Evolutionary conservation across 2,329 filamentous ascomycete genomes (phyloP).

Genomic region (Aspergillus fischeri): DNA sequence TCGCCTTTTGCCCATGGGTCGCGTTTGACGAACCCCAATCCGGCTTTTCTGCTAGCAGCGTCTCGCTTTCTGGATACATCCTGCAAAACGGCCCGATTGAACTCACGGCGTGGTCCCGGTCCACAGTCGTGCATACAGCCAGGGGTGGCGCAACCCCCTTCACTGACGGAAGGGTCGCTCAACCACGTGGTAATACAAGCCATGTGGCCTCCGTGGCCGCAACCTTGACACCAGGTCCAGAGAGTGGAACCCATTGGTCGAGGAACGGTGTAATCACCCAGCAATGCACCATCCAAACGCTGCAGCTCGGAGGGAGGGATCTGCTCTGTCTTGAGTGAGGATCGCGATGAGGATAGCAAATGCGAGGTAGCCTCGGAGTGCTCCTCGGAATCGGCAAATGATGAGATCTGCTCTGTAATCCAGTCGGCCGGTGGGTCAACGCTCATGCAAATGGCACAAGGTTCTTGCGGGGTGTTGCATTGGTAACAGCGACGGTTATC

Average conservation of each 20-base stretch:
- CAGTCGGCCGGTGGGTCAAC: conserved; percentile 39
- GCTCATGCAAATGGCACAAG: conserved; percentile 41
- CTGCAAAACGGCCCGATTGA: conserved; percentile 31
- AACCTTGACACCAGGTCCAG: conserved; percentile 57
- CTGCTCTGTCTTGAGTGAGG: conserved; percentile 36
- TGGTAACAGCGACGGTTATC: conserved; percentile 50
- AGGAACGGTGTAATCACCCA: conserved; percentile 21
- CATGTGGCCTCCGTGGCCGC: conserved; percentile 58
- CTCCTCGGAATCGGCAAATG: conserved; percentile 8
- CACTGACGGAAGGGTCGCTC: conserved; percentile 42
- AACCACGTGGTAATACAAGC: conserved; percentile 57
- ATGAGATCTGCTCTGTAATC: conserved; percentile 24
- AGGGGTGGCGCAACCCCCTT: conserved; percentile 55
- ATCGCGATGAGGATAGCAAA: conserved; percentile 44
- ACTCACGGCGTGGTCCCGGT: conserved; percentile 44
- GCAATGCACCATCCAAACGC: conserved; percentile 14
- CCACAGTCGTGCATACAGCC: conserved; percentile 60
- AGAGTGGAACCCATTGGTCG: conserved; percentile 37
- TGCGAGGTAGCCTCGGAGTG: conserved; percentile 28
- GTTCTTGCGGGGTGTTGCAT: conserved; percentile 40
- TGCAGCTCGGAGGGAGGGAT: conserved; percentile 23
- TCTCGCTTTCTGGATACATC: conserved; percentile 32
- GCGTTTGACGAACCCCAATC: conserved; percentile 37
- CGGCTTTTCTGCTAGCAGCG: conserved; percentile 30
- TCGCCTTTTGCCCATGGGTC: conserved; percentile 43